Base-by-base conservation (phyloP, 169 alveolate genomes). In the Eimeria sp. region DNA sequence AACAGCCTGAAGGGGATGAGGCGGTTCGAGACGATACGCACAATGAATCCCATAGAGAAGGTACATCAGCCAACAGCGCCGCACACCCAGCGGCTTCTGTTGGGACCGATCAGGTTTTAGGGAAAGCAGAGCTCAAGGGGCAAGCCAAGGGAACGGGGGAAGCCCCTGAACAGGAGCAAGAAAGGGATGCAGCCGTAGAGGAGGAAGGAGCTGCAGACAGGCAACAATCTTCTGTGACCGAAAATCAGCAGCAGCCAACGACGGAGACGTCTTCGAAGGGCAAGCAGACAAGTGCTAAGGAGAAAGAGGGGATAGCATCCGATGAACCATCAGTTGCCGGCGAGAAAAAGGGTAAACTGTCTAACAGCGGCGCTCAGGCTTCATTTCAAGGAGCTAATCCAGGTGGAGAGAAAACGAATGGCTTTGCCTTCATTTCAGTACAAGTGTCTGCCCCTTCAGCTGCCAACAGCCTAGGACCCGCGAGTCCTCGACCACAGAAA, bases 371-470 rank as follows among this genome's bases (percentile, higher is more conserved):
- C 18, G 13, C 27, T 20, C 77, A 62, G 1, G 10, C 14, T 40
- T 37, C 11, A 85, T 56, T 37, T 33, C 27, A 60, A 18, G 16
- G 37, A 43, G 43, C 56, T 23, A 62, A 8, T 60, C 40, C 78
- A n/a, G 20, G 25, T 6, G 71, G 46, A 30, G 91, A 16, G 4
- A 25, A 58, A 6, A 11, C 91, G 18, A 20, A 10, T 4, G 54
- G 33, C 9, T 11, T 56, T 33, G 91, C 71, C 16, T 43, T 62
- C 18, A 2, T 54, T 33, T 49, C 72, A 18, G 40, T 85, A 40
- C 37, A n/a, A 25, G n/a, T 56, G 91, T 85, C 78, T 37, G 91
- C 72, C 30, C 77, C 77, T 10, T 20, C 72, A 25, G 91, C 27
- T 52, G 88, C 40, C 66, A 30, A 68, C 68, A 54, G 52, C 68